Evolutionary conservation across 2,329 filamentous ascomycete species (phyloP).

Genomic region (Ophiostoma montium): DNA sequence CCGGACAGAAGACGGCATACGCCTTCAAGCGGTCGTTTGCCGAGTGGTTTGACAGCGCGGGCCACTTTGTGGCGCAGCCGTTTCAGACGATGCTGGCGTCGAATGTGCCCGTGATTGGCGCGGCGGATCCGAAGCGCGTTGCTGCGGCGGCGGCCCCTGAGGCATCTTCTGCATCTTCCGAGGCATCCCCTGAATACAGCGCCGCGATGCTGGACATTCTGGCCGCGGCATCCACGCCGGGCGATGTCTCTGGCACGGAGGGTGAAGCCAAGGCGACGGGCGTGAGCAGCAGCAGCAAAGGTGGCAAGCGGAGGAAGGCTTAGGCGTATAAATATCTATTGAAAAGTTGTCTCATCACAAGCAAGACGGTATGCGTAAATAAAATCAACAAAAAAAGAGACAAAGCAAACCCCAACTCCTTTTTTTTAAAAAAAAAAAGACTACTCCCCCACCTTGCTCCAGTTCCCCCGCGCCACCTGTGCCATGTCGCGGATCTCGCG

Average conservation of each 20-base stretch:
- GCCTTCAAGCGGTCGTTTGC: constrained; percentile 52
- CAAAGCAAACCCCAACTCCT: background rate
- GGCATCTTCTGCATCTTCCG: constrained; percentile 22
- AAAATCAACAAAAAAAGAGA: background rate
- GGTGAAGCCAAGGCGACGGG: constrained; percentile 10
- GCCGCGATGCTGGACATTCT: constrained; percentile 35
- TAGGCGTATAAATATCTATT: too few species aligned
- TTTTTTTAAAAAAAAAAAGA: background rate
- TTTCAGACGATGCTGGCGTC: constrained; percentile 67
- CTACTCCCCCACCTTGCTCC: constrained; percentile 24
- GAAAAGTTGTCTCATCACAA: too few species aligned
- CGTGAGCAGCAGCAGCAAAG: constrained; percentile 23
- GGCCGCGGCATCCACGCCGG: constrained; percentile 16
- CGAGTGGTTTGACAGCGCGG: constrained; percentile 61
- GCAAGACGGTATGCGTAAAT: too few species aligned
- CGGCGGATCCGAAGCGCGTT: constrained; percentile 48
- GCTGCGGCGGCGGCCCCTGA: constrained; percentile 21
- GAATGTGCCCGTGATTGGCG: constrained; percentile 51
- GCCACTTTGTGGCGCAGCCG: constrained; percentile 57
- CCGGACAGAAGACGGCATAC: constrained; percentile 26
- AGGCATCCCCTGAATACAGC: constrained; percentile 20
- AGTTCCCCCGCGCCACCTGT: constrained; percentile 32
- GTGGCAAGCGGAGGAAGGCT: constrained; percentile 33
- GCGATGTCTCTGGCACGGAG: background rate
- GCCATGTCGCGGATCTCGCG: constrained; percentile 38